Conservation (phyloP, 495 filamentous ascomycete genomes). For the Penicillium turbatum region DNA sequence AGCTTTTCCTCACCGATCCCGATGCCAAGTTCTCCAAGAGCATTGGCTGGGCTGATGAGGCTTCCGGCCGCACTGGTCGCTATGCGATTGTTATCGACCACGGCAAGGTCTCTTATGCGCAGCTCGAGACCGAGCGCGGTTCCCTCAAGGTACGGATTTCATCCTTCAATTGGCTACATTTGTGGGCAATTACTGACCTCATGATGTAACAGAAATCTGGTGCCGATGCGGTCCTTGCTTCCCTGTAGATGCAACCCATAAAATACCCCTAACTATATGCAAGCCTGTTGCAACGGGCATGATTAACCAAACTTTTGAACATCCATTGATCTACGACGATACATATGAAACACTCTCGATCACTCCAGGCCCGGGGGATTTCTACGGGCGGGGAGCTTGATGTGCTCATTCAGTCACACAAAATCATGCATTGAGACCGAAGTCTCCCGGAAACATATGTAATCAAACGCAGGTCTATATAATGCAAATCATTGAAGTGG, state of each 20-base stretch:
- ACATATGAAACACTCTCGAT: too few relatives aligned
- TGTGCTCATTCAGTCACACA: too few relatives aligned
- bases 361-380: too few relatives aligned
- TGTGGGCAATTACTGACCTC: constrained; percentile 4
- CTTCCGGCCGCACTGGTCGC: constrained; percentile 61
- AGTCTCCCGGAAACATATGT: background rate
- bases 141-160: constrained; percentile 36
- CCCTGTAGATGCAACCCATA: constrained; percentile 22
- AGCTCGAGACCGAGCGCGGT: constrained; percentile 66
- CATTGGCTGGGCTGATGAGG: constrained; percentile 72
- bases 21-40: constrained; percentile 69
- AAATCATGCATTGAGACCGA: too few relatives aligned
- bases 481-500: background rate
- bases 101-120: constrained; percentile 81
- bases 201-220: constrained; percentile 52
- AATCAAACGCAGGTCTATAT: background rate
- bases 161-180: background rate
- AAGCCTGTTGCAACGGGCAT: too few relatives aligned
- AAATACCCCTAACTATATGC: background rate
- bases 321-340: too few relatives aligned
- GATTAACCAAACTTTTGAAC: too few relatives aligned
- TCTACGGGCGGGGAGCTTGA: too few relatives aligned
- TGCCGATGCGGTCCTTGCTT: constrained; percentile 61
- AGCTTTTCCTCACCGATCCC: constrained; percentile 79
- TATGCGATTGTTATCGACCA: constrained; percentile 87